Percentiles rank a stretch among this genome's conserved stretches.
Evolutionary conservation across 1,139 yeast species (phyloP).

Genomic region (Saccharomyces hybrid): DNA sequence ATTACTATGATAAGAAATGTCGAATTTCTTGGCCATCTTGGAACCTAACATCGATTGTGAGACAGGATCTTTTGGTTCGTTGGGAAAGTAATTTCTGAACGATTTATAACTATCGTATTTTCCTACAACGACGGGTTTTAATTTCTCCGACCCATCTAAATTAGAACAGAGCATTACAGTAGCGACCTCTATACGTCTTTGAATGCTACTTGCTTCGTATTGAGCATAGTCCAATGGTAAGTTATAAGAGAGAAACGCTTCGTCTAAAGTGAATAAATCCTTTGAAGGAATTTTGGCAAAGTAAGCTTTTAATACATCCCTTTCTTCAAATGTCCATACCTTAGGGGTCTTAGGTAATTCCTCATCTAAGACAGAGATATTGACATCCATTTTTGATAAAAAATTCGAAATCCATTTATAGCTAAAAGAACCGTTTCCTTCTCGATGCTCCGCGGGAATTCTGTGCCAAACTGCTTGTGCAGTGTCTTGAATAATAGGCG

Average conservation of each 20-base stretch:
- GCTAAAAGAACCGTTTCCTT: slow-evolving; percentile 57
- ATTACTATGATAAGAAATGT: slow-evolving; percentile 51
- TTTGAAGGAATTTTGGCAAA: slow-evolving; percentile 38
- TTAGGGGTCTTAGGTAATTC: slow-evolving; percentile 45
- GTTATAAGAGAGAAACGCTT: slow-evolving; percentile 53
- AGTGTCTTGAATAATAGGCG: slow-evolving; percentile 56
- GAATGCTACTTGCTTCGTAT: slow-evolving; percentile 42
- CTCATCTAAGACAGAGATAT: slow-evolving; percentile 41
- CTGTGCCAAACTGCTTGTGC: slow-evolving; percentile 60
- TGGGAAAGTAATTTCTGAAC: slow-evolving; percentile 41
- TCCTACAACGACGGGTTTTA: slow-evolving; percentile 56
- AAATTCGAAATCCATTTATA: slow-evolving; percentile 62
- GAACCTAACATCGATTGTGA: slow-evolving; percentile 26
- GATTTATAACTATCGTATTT: slow-evolving; percentile 44
- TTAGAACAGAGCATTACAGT: slow-evolving; percentile 60
- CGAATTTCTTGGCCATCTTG: slow-evolving; percentile 46
- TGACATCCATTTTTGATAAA: slow-evolving; percentile 46
- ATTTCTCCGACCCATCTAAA: slow-evolving; percentile 54
- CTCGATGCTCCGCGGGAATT: slow-evolving; percentile 46
- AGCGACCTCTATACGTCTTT: slow-evolving; percentile 34
- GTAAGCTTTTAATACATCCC: slow-evolving; percentile 35
- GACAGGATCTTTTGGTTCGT: slow-evolving; percentile 23
- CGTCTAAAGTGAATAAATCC: slow-evolving; percentile 55
- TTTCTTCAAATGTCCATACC: slow-evolving; percentile 57
- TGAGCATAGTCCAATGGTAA: slow-evolving; percentile 53